phyloP scores from a whole-genome alignment of 73 alveolate genomes.

The Halteria grandinella region DNA sequence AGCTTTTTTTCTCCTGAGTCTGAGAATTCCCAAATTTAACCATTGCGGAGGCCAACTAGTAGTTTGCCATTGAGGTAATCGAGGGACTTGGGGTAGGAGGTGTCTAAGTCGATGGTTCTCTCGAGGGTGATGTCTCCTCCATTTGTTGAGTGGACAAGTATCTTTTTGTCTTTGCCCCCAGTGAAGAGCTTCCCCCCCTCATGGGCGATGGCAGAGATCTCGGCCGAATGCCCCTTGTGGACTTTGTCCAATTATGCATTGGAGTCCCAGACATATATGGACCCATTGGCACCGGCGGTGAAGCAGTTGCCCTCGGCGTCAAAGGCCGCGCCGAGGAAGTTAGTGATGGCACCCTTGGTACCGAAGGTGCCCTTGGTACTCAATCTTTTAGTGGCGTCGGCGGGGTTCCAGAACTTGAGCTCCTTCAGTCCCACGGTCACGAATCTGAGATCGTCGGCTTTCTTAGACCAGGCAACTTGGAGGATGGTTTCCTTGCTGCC shows the following conservation, averaged over 20 bases:
- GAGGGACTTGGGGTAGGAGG: conserved; percentile 74
- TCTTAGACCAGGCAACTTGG: conserved; percentile 58
- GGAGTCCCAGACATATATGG: conserved; percentile 63
- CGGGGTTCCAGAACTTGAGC: conserved; percentile 85
- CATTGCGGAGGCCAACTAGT: conserved; percentile 88
- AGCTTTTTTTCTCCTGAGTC: conserved; percentile 66
- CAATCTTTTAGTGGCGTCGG: conserved; percentile 69
- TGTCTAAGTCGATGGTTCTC: conserved; percentile 24
- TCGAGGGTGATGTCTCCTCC: conserved; percentile 20
- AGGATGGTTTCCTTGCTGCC: conserved; percentile 42
- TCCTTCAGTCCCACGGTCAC: conserved; percentile 76
- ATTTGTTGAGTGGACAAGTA: conserved; percentile 38
- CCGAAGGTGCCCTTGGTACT: conserved; percentile 48
- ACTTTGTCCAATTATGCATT: conserved; percentile 39
- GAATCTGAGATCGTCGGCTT: conserved; percentile 33
- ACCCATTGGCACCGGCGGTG: conserved; percentile 84
- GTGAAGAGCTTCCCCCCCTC: conserved; percentile 57
- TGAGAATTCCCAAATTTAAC: conserved; percentile 45
- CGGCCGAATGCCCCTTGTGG: conserved; percentile 58
- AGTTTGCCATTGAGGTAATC: conserved; percentile 79
- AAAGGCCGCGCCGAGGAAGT: conserved; percentile 75
- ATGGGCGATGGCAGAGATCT: conserved; percentile 54
- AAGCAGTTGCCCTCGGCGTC: conserved; percentile 78
- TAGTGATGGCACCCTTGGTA: conserved; percentile 38
- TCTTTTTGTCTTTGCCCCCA: conserved; percentile 68